phyloP scores from a whole-genome alignment of 164 flowering plant genomes.

The Brasenia schreberi region DNA sequence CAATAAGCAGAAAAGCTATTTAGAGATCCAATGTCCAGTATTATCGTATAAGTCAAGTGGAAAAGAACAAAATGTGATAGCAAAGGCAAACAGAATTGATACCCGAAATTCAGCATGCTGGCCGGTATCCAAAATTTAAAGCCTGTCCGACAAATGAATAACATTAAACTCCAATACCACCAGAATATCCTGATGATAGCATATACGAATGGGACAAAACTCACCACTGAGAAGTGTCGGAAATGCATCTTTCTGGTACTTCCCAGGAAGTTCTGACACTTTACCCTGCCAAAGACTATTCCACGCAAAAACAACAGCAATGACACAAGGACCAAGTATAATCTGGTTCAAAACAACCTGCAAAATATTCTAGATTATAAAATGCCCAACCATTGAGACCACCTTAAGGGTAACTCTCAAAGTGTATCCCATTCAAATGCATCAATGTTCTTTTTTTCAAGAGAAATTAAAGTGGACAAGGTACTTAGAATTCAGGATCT shows the following conservation, averaged over 20 bases:
- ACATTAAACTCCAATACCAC: background rate
- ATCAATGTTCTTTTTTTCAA: too few species aligned
- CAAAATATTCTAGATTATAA: constrained; percentile 6
- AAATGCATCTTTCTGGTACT: constrained; percentile 78
- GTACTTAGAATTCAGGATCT: too few species aligned
- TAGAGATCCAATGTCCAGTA: background rate
- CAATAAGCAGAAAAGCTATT: background rate
- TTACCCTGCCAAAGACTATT: constrained; percentile 80
- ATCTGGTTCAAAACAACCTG: constrained; percentile 85
- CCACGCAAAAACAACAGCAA: constrained; percentile 95
- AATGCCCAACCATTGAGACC: too few species aligned
- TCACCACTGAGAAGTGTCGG: constrained; percentile 71
- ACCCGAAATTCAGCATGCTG: constrained; percentile 80
- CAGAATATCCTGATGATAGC: constrained; percentile 1
- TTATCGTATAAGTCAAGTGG: background rate
- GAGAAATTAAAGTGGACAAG: too few species aligned
- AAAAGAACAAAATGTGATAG: background rate
- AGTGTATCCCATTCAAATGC: too few species aligned
- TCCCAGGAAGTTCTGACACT: constrained; percentile 66
- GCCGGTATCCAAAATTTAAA: constrained; percentile 45
- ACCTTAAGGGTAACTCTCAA: too few species aligned
- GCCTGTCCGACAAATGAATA: constrained; percentile 11
- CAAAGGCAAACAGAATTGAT: constrained; percentile 7
- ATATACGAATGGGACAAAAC: background rate
- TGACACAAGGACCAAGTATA: constrained; percentile 78